Conservation (phyloP, 306 rosid genomes). For the Casuarina cunninghamiana region DNA sequence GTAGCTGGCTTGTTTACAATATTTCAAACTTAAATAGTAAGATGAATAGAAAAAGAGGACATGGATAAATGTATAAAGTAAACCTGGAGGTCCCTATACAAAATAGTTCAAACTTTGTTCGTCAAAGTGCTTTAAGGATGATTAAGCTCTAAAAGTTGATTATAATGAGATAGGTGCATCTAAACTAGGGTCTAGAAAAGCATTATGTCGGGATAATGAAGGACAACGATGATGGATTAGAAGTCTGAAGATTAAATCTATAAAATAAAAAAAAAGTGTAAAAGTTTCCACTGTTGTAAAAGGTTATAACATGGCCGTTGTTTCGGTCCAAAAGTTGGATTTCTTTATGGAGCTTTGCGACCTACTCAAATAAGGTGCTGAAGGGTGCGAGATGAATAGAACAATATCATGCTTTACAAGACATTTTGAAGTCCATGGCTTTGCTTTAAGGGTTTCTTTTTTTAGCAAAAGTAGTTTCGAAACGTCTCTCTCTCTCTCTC, state of each 20-base stretch:
- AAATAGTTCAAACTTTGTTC: neutral
- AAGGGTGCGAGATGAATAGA: neutral
- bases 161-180: conserved; percentile 47
- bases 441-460: conserved; percentile 19
- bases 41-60: too few species aligned
- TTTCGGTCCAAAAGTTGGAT: conserved; percentile 46
- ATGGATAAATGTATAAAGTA: too few species aligned
- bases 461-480: conserved; percentile 25
- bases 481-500: conserved; percentile 28
- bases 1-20: neutral
- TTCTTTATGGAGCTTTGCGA: conserved; percentile 24
- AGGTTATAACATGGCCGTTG: conserved; percentile 37
- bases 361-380: conserved; percentile 18
- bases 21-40: neutral
- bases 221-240: conserved; percentile 36
- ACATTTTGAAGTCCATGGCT: conserved; percentile 20
- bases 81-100: neutral
- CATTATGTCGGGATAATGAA: conserved; percentile 60
- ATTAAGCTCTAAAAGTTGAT: conserved; percentile 44
- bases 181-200: conserved; percentile 37
- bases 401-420: conserved; percentile 43
- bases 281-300: conserved; percentile 18
- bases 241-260: conserved; percentile 31
- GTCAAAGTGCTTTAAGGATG: conserved; percentile 24
- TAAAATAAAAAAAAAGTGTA: neutral